Evolutionary conservation across 768 basidiomycete genomes (phyloP), one percentile per base, ranked within the genome.

Genomic region (Tylopilus cervinicoccineus): DNA sequence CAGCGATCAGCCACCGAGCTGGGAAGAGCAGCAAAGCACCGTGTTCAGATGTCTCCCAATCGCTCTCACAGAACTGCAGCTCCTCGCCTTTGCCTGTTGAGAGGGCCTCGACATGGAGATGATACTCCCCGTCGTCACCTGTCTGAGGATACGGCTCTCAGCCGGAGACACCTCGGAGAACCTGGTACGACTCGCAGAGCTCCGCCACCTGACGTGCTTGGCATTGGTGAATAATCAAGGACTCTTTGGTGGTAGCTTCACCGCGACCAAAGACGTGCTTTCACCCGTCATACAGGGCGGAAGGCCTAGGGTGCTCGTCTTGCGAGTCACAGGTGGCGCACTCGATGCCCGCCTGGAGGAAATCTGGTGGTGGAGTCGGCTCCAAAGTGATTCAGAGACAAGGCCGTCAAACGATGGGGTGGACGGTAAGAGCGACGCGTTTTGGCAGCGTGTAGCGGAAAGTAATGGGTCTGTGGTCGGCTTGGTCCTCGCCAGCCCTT

Each of bases 61-160:
- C 13, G 17, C 45, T 24, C 58, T 64, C 9, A 52, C 46, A 33
- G 70, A 70, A 47, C 68, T 68, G 37, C 67, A 72, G 48, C 57
- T 72, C 12, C 56, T 70, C 33, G 63, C 67, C 0, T 39, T 66
- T 2, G 55, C 70, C 5, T 69, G 69, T 45, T 64, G 70, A 16
- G 48, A 38, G 28, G 67, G 70, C 3, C 62, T 70, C 58, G 66
- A 70, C 50, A 54, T 61, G 31, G 49, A 58, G 9, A 50, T 69
- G 36, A 54, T 70, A 38, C 59, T 55, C 5, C 58, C 67, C 6
- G 29, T 58, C 19, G 63, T 69, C 29, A 68, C 70, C 2, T 69
- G 59, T 45, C 58, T 70, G 20, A 66, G 71, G 48, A 52, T 69
- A 11, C 65, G 69, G 46, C 53, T 69, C 37, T 57, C 67, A 2